A percentile compares a stretch with the other conserved stretches of the same genome.
Evolutionary conservation across 768 basidiomycete genomes (phyloP).

Genomic region (Rubroboletus pulcherrimus): DNA sequence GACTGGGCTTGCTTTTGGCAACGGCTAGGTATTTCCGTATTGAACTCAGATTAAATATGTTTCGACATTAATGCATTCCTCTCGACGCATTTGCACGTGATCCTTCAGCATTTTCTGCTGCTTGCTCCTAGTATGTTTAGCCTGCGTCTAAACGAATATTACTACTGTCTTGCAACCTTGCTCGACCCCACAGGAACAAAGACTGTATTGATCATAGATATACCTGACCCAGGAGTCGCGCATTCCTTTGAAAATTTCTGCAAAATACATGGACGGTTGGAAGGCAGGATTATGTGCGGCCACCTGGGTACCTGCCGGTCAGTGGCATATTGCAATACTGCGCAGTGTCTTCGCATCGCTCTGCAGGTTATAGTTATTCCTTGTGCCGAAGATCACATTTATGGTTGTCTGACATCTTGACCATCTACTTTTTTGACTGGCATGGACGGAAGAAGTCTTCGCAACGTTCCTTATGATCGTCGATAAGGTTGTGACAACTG

Average conservation of each 20-base stretch:
- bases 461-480: background rate
- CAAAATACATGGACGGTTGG: background rate
- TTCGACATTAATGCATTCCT: background rate
- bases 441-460: background rate
- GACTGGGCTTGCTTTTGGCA: constrained; percentile 1
- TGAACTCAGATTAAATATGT: background rate
- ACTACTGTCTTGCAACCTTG: background rate
- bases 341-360: background rate
- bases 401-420: background rate
- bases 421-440: background rate
- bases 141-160: background rate
- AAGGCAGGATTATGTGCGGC: background rate
- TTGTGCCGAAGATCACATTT: background rate
- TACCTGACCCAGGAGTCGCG: background rate
- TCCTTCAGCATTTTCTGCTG: background rate
- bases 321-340: background rate
- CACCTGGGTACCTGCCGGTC: background rate
- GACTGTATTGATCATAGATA: background rate
- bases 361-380: background rate
- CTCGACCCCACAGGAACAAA: background rate
- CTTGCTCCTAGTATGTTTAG: background rate
- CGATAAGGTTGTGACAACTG: too few relatives aligned
- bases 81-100: background rate
- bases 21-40: background rate
- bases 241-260: background rate